A percentile compares a stretch with the other conserved stretches of the same genome.
Evolutionary conservation across 1,284 basidiomycete genomes (phyloP).

Genomic region (Ustilago shanxiensis): DNA sequence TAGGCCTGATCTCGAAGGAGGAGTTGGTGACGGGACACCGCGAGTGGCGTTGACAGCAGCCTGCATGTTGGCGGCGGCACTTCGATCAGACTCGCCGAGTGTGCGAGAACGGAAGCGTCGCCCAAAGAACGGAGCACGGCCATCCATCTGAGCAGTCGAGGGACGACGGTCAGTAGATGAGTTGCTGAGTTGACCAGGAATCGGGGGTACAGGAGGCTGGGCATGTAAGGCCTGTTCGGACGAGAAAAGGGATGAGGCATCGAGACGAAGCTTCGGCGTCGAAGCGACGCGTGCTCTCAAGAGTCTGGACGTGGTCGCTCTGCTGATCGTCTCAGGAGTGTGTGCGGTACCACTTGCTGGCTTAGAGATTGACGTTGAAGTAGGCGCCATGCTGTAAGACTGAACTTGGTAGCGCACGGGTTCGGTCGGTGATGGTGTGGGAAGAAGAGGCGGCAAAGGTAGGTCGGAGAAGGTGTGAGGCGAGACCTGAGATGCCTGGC

Average conservation of each 20-base stretch:
- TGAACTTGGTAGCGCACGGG: constrained; percentile 25
- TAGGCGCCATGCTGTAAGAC: constrained; percentile 21
- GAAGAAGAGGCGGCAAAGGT: constrained; percentile 4
- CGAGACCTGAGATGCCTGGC: constrained; percentile 18
- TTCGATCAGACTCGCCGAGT: constrained; percentile 45
- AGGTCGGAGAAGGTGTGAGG: constrained; percentile 9
- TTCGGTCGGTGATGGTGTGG: constrained; percentile 11
- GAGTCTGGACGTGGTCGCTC: constrained; percentile 10
- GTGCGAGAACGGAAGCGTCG: constrained; percentile 55
- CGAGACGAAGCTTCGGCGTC: constrained; percentile 44
- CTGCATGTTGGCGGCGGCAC: constrained; percentile 21
- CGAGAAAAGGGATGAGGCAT: constrained; percentile 14
- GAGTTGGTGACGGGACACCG: neutral
- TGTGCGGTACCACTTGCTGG: neutral
- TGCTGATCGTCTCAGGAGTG: neutral
- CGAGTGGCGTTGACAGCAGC: constrained; percentile 10
- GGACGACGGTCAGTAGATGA: constrained; percentile 25
- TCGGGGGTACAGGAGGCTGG: constrained; percentile 26
- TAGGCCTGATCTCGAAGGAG: constrained; percentile 10
- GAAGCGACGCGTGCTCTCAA: constrained; percentile 46
- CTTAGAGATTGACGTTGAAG: constrained; percentile 1
- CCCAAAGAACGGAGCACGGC: constrained; percentile 36
- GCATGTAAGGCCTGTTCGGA: constrained; percentile 17
- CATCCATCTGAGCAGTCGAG: constrained; percentile 43
- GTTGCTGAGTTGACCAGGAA: constrained; percentile 4